These are phyloP conservation scores for Xylariaceae sp. DNA, from an alignment of 2,329 filamentous ascomycete genomes.

Conservation along the genomic window DNA sequence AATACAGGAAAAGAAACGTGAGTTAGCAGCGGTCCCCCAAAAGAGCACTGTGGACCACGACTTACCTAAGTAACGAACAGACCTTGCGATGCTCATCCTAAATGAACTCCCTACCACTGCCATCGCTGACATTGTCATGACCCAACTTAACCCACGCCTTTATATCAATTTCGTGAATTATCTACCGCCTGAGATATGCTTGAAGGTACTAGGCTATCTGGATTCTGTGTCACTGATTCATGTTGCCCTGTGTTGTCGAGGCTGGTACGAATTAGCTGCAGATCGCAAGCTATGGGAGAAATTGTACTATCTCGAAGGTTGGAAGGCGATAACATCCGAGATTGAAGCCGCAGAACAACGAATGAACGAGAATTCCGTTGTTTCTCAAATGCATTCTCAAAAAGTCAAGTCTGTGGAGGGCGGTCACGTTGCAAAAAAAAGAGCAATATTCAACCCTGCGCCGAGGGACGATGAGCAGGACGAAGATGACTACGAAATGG, in stretches of 20 bases:
- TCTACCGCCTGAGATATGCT: conserved; percentile 87
- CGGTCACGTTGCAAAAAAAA: conserved; percentile 60
- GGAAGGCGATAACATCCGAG: conserved; percentile 72
- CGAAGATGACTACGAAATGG: conserved; percentile 58
- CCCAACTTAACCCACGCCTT: conserved; percentile 79
- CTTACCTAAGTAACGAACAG: conserved; percentile 51
- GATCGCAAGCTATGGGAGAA: conserved; percentile 88
- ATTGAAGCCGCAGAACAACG: conserved; percentile 70
- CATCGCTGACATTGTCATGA: conserved; percentile 76
- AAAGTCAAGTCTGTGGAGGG: conserved; percentile 52
- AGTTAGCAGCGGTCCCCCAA: conserved; percentile 30
- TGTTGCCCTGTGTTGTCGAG: conserved; percentile 77
- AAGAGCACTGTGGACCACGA: conserved; percentile 22
- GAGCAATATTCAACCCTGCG: conserved; percentile 53
- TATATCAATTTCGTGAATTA: conserved; percentile 91
- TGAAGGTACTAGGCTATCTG: conserved; percentile 86
- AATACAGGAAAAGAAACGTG: conserved; percentile 56
- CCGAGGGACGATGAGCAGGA: conserved; percentile 53
- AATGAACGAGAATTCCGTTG: conserved; percentile 53
- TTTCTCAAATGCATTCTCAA: conserved; percentile 49
- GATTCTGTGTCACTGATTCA: conserved; percentile 80
- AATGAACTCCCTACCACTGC: conserved; percentile 79
- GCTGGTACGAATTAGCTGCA: conserved; percentile 81
- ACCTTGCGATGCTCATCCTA: conserved; percentile 80
- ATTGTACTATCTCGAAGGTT: conserved; percentile 84